Evolutionary conservation across 352 stramenopile species (phyloP).

Genomic region (Elongisporangium senticosum): DNA sequence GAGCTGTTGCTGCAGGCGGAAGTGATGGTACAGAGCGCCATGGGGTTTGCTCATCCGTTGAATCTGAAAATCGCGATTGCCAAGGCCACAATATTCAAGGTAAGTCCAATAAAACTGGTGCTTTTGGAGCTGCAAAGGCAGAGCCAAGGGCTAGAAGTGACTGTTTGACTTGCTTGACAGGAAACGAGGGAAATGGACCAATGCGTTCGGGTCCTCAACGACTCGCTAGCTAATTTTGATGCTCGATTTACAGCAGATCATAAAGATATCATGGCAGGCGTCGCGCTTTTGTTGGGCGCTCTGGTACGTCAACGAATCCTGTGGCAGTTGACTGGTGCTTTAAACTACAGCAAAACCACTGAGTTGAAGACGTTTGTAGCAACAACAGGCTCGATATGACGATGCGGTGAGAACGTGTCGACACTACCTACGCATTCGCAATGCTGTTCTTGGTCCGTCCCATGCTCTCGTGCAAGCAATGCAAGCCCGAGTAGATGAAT

Average conservation of each 20-base stretch:
- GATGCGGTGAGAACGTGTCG: slow-evolving; percentile 19
- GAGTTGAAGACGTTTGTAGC: slow-evolving; percentile 3
- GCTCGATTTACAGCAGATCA: slow-evolving; percentile 27
- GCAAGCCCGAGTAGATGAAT: slow-evolving; percentile 19
- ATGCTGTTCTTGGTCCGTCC: background rate
- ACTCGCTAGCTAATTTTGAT: slow-evolving; percentile 29
- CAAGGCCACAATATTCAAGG: slow-evolving; percentile 26
- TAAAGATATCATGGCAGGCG: slow-evolving; percentile 32
- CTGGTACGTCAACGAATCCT: slow-evolving; percentile 25
- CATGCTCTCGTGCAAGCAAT: slow-evolving; percentile 19
- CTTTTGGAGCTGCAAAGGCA: background rate
- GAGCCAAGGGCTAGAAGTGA: background rate
- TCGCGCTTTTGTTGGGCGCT: slow-evolving; percentile 31
- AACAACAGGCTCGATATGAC: slow-evolving; percentile 15
- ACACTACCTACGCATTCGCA: slow-evolving; percentile 14
- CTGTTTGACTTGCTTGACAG: slow-evolving; percentile 8
- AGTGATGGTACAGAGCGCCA: slow-evolving; percentile 20
- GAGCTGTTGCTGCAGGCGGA: slow-evolving; percentile 24
- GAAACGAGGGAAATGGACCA: slow-evolving; percentile 18
- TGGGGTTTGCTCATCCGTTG: slow-evolving; percentile 42
- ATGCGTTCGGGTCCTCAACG: slow-evolving; percentile 18
- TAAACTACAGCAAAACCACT: background rate
- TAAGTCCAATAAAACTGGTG: slow-evolving; percentile 1
- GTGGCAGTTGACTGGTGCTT: background rate
- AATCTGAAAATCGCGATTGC: slow-evolving; percentile 53